Evolutionary conservation across 1,284 basidiomycete species (phyloP), one percentile per base, ranked within the genome.

Genomic region (Boletus mariae): DNA sequence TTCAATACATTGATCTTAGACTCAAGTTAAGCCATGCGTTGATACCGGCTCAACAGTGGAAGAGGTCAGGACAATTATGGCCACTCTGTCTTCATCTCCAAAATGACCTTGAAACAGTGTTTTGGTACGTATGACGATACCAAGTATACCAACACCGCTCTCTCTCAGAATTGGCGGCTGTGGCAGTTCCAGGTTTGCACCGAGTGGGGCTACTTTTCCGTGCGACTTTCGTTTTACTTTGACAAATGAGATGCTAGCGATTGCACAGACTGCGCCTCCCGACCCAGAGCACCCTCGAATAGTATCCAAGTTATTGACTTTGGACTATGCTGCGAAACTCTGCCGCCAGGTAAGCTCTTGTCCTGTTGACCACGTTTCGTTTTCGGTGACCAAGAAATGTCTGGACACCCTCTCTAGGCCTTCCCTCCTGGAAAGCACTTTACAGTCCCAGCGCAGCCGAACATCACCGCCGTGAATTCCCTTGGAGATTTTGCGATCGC

Each of bases 121-220:
- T 97, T 97, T 64, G 92, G 92, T 15, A 89, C 91, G 0, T 82
- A 79, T 54, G 74, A 96, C 60, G 87, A 87, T 59, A 62, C 74
- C 1, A 76, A 82, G 60, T 96, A 84, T 71, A 78, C 79, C 56
- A 75, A 78, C 12, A 81, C 79, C 0, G 80, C 78, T 12, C 71
- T 92, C 7, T 74, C 82, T 54, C 80, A 90, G 66, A 79, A 77
- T 0, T 95, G 92, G 92, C 79, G 93, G 42, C 75, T 90, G 11
- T 98, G 95, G 95, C 68, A 79, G 2, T 98, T 94, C 80, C 94
- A 97, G 70, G 84, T 87, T 54, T 97, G 93, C 73, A 94, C 90
- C 0, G 84, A 95, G 65, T 98, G 94, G 94, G 95, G 94, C 1
- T 98, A 94, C 71, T 94, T 96, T 67, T 78, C 74, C 4, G 87